Base-by-base conservation (phyloP, 2,329 filamentous ascomycete species). In the Paraconiothyrium sp. region DNA sequence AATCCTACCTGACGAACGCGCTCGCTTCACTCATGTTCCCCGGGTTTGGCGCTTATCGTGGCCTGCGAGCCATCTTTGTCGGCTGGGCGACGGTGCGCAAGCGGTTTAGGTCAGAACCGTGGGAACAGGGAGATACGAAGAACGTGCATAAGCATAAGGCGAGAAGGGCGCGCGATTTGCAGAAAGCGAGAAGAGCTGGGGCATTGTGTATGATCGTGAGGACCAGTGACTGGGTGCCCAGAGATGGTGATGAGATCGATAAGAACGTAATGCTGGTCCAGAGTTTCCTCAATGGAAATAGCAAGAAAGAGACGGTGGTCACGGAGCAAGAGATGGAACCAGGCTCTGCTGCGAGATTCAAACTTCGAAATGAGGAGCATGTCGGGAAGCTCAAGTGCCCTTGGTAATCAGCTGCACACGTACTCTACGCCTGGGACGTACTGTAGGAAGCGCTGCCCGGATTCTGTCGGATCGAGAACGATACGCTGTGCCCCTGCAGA, bases 191-290 rank as follows among this genome's bases (percentile, higher is more conserved):
- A 22, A 52, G 58, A 27, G 48, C 48, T 10, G 58, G 58, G 4
- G 58, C 58, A 24, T 34, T 60, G 20, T 60, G 58, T 41, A 60
- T 55, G 51, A 34, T 60, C 48, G 58, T 60, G 32, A 16, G 58
- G 34, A 34, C 30, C 7, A 30, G 10, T 8, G 35, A 48, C 10
- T 60, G 51, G 50, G 32, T 5, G 24, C 58, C 50, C 7, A 10
- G 27, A 32, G 58, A 56, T 47, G 57, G 57, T 30, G 57, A 59
- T 54, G 46, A 32, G 47, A 44, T 58, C n/a, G 30, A 30, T 13
- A 46, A 44, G 47, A 50, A 51, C 3, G 50, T 56, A 24, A 60
- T 39, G 30, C 34, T 57, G 22, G n/a, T 41, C 16, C 30, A 46
- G 34, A 24, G 13, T 20, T 50, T 49, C 3, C 44, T 55, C 20